Evolutionary conservation across 169 alveolate genomes (phyloP).

Genomic region (Theileria parva): DNA sequence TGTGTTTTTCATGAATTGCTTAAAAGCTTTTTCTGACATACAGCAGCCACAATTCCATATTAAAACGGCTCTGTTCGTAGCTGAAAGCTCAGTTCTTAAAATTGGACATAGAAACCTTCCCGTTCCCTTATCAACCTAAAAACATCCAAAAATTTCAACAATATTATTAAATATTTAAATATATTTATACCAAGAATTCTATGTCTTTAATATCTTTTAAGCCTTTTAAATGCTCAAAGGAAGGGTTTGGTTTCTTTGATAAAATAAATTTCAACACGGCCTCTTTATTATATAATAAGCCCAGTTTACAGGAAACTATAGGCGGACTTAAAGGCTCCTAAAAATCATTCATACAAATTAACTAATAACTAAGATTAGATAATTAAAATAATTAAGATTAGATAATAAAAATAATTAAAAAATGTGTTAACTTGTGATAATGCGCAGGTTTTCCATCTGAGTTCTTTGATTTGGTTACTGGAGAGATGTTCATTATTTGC

Average conservation of each 20-base stretch:
- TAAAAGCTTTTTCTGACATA: conserved; percentile 72
- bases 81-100: conserved; percentile 65
- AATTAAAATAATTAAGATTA: too few species aligned
- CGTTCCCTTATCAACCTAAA: conserved; percentile 65
- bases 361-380: neutral
- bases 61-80: conserved; percentile 71
- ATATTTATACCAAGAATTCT: conserved; percentile 7
- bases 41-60: conserved; percentile 76
- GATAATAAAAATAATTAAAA: too few species aligned
- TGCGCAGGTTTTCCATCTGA: conserved; percentile 77
- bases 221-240: conserved; percentile 72
- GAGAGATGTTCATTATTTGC: conserved; percentile 69
- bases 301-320: conserved; percentile 78
- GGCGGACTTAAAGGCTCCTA: conserved; percentile 84
- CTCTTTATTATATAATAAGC: conserved; percentile 82
- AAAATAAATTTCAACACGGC: conserved; percentile 68
- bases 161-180: neutral
- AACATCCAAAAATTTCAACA: neutral
- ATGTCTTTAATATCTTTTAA: conserved; percentile 74
- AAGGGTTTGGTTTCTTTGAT: conserved; percentile 66
- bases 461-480: conserved; percentile 64
- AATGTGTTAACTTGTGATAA: conserved; percentile 73
- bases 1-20: conserved; percentile 27
- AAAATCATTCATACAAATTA: neutral
- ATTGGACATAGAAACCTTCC: conserved; percentile 71